Percentiles rank a stretch among this genome's conserved stretches.
These are phyloP conservation scores for Yamadazyma friedrichii DNA, from an alignment of 1,139 yeast species.

Conservation along the genomic window DNA sequence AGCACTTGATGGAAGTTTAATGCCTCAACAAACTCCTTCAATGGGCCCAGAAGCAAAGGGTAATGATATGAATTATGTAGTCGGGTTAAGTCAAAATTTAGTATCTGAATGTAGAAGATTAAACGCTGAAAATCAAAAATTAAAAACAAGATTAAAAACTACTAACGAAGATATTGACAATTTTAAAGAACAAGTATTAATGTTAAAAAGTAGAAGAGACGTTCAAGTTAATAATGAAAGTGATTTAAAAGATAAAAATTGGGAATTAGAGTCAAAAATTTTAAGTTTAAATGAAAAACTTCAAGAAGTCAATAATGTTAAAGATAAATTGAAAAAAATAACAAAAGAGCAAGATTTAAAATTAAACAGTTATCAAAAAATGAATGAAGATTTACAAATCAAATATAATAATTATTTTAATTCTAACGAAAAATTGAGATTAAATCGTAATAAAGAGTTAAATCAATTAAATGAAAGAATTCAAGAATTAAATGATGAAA, in stretches of 20 bases:
- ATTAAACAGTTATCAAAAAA: slow-evolving; percentile 34
- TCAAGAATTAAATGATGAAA: slow-evolving; percentile 62
- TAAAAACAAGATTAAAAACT: slow-evolving; percentile 40
- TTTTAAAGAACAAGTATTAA: slow-evolving; percentile 36
- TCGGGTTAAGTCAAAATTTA: slow-evolving; percentile 78
- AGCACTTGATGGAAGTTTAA: slow-evolving; percentile 5
- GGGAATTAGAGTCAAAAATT: slow-evolving; percentile 71
- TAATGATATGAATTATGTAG: slow-evolving; percentile 76
- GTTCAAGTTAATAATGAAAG: slow-evolving; percentile 39
- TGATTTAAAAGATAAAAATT: slow-evolving; percentile 64
- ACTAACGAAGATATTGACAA: slow-evolving; percentile 40
- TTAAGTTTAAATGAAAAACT: slow-evolving; percentile 51
- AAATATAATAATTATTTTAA: slow-evolving; percentile 37
- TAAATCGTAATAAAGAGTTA: slow-evolving; percentile 38
- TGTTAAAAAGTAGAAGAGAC: slow-evolving; percentile 31
- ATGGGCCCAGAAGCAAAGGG: slow-evolving; percentile 49
- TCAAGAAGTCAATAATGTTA: slow-evolving; percentile 22
- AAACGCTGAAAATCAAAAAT: slow-evolving; percentile 64
- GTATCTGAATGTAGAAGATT: slow-evolving; percentile 76
- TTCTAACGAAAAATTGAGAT: slow-evolving; percentile 34
- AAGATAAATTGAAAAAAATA: slow-evolving; percentile 30
- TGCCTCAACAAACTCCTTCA: slow-evolving; percentile 29
- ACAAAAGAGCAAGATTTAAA: slow-evolving; percentile 33
- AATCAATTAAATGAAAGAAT: slow-evolving; percentile 49
- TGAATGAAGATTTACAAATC: slow-evolving; percentile 49